phyloP scores from a whole-genome alignment of 1,284 basidiomycete genomes.

The Stereum hirsutum region DNA sequence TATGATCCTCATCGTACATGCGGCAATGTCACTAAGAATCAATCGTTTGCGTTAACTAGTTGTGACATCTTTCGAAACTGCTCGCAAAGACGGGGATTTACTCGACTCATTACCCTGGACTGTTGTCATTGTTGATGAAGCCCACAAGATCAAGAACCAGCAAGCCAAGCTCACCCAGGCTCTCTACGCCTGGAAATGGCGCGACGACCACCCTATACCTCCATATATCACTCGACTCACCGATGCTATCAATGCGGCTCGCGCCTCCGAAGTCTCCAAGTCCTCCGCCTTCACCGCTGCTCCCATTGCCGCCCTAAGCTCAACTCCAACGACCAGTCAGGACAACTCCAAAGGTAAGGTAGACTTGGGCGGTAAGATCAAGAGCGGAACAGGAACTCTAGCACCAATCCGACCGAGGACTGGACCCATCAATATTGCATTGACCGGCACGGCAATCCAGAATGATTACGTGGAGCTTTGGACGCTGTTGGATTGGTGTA shows the following conservation, averaged over 20 bases:
- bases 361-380: no score
- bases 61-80: slow-evolving; percentile 63
- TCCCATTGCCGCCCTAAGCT: no score
- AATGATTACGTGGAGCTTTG: slow-evolving; percentile 81
- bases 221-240: slow-evolving; percentile 9
- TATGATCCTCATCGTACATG: no score
- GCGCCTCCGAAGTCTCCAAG: neutral
- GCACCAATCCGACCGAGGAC: no score
- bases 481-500: slow-evolving; percentile 78
- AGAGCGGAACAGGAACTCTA: no score
- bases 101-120: slow-evolving; percentile 60
- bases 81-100: slow-evolving; percentile 54
- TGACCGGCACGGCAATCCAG: slow-evolving; percentile 78
- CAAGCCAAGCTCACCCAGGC: slow-evolving; percentile 51
- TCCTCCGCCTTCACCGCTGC: no score
- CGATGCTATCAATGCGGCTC: neutral
- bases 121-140: slow-evolving; percentile 75
- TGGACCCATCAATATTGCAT: slow-evolving; percentile 49
- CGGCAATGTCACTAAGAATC: no score
- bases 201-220: slow-evolving; percentile 7
- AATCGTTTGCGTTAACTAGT: slow-evolving; percentile 44
- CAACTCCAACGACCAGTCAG: no score
- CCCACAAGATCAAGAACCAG: slow-evolving; percentile 74
- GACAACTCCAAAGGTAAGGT: no score
- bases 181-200: slow-evolving; percentile 23